These are phyloP conservation scores for Teratosphaeria epicoccoides DNA, from an alignment of 2,329 filamentous ascomycete species.

Conservation along the genomic window DNA sequence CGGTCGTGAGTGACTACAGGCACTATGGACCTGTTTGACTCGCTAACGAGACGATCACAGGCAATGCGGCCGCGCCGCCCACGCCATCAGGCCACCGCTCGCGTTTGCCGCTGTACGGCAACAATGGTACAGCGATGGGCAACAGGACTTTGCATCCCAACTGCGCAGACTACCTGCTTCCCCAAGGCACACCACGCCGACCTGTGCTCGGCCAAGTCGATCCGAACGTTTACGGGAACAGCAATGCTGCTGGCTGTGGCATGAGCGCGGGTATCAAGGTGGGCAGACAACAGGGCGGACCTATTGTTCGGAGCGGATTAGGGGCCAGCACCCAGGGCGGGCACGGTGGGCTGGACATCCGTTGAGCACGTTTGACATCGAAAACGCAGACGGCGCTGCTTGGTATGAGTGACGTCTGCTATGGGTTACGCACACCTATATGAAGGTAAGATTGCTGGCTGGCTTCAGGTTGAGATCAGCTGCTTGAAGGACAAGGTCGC, in stretches of 20 bases:
- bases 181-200: constrained; percentile 23
- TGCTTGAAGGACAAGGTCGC: too few relatives aligned
- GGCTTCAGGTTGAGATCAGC: too few relatives aligned
- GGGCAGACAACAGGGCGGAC: constrained; percentile 17
- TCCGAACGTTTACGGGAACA: constrained; percentile 20
- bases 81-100: constrained; percentile 23
- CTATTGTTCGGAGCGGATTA: background rate
- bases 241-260: constrained; percentile 22
- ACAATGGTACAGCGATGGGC: constrained; percentile 11
- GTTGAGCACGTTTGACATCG: background rate
- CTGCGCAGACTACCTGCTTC: background rate
- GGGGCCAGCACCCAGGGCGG: background rate
- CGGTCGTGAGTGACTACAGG: constrained; percentile 9
- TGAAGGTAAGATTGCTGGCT: too few relatives aligned
- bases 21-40: background rate
- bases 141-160: constrained; percentile 11
- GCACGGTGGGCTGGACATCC: background rate
- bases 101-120: constrained; percentile 22
- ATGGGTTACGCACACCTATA: too few relatives aligned
- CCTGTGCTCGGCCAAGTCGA: constrained; percentile 23
- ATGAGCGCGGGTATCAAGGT: constrained; percentile 20
- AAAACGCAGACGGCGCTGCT: too few relatives aligned
- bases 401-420: background rate
- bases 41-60: constrained; percentile 7
- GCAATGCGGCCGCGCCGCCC: constrained; percentile 14